Conservation (phyloP, 805 yeast species). For the Metschnikowia drakensbergensis region DNA sequence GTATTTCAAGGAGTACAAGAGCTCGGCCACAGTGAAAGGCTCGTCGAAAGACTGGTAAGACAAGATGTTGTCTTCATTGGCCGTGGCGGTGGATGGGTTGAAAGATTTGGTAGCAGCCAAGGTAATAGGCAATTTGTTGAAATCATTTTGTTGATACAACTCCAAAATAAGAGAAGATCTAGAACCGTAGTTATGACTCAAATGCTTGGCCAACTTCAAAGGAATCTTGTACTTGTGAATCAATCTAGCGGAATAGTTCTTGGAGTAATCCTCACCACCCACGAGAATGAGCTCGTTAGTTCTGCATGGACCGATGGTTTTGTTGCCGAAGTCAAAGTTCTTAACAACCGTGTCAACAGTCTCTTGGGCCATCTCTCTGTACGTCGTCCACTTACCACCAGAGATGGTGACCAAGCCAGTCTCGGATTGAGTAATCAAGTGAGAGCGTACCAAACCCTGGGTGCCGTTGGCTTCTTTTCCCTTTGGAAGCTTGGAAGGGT, state of each 20-base stretch:
- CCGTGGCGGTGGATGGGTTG: slow-evolving; percentile 26
- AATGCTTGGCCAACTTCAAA: slow-evolving; percentile 71
- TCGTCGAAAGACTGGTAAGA: slow-evolving; percentile 55
- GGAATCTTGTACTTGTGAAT: slow-evolving; percentile 75
- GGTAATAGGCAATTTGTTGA: slow-evolving; percentile 63
- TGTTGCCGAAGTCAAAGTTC: slow-evolving; percentile 35
- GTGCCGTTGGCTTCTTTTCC: slow-evolving; percentile 51
- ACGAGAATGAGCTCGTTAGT: slow-evolving; percentile 55
- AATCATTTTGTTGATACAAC: slow-evolving; percentile 48
- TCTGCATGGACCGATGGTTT: slow-evolving; percentile 42
- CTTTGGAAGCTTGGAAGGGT: slow-evolving; percentile 55
- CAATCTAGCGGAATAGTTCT: slow-evolving; percentile 70
- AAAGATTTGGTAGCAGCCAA: slow-evolving; percentile 41
- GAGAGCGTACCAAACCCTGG: slow-evolving; percentile 88
- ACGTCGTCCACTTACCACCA: slow-evolving; percentile 98
- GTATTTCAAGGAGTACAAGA: slow-evolving; percentile 72
- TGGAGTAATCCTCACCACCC: slow-evolving; percentile 81
- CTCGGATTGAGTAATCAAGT: slow-evolving; percentile 67
- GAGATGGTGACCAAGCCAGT: slow-evolving; percentile 83
- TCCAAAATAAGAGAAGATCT: slow-evolving; percentile 74
- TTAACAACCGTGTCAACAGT: slow-evolving; percentile 72
- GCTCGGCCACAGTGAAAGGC: slow-evolving; percentile 89
- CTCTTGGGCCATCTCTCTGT: slow-evolving; percentile 96
- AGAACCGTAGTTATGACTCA: slow-evolving; percentile 84
- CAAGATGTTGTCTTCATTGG: slow-evolving; percentile 34